phyloP scores from a whole-genome alignment of 2,329 filamentous ascomycete genomes.

The Blumeria graminis region DNA sequence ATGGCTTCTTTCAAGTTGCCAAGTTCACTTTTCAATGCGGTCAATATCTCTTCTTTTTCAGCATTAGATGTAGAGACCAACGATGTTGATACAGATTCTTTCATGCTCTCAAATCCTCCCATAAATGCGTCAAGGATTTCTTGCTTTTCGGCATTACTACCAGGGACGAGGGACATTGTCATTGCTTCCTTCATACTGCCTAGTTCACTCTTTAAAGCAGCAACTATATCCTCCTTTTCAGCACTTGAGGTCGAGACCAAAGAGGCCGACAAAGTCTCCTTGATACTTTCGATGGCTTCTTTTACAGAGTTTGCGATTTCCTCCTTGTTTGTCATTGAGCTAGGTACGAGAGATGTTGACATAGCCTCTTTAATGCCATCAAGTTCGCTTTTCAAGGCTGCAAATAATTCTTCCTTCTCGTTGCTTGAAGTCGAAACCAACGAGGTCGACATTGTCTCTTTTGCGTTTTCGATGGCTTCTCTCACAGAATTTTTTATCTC shows the following conservation, averaged over 20 bases:
- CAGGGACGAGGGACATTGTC: neutral
- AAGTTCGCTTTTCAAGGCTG: conserved; percentile 1
- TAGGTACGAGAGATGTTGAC: conserved; percentile 44
- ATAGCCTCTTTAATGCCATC: conserved; percentile 31
- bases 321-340: conserved; percentile 38
- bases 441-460: conserved; percentile 18
- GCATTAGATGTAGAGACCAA: conserved; percentile 2
- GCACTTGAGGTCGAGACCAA: conserved; percentile 21
- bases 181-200: neutral
- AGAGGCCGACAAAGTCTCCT: conserved; percentile 28
- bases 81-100: neutral
- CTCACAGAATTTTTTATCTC: conserved; percentile 51
- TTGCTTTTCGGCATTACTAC: neutral
- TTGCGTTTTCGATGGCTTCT: conserved; percentile 26
- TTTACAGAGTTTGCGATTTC: conserved; percentile 78
- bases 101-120: conserved; percentile 30
- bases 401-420: conserved; percentile 16
- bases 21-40: conserved; percentile 1
- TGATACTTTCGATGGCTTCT: conserved; percentile 43
- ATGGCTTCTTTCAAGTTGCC: conserved; percentile 31
- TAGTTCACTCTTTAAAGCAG: conserved; percentile 5
- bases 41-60: conserved; percentile 1
- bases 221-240: conserved; percentile 21
- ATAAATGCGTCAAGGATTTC: conserved; percentile 34
- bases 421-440: conserved; percentile 3